Conservation (phyloP, 306 rosid species). For the Cucurbita ficifolia region DNA sequence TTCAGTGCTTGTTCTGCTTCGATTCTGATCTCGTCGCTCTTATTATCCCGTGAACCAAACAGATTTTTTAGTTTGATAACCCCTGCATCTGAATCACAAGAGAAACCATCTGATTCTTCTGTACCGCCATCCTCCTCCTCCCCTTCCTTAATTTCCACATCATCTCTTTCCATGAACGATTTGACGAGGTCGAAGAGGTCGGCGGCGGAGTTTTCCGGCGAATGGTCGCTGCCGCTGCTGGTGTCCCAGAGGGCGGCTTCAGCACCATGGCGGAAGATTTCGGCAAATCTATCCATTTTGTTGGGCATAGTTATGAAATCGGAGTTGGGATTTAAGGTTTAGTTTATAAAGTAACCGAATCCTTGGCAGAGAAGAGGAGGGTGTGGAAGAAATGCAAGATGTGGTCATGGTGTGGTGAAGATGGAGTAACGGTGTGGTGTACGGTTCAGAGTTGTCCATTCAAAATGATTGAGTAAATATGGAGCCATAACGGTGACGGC, state of each 20-base stretch:
- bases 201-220: conserved; percentile 29
- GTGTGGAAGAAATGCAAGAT: conserved; percentile 6
- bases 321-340: background rate
- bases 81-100: conserved; percentile 24
- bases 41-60: conserved; percentile 10
- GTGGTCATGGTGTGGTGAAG: background rate
- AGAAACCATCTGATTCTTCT: conserved; percentile 12
- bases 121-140: background rate
- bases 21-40: conserved; percentile 10
- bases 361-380: background rate
- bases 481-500: background rate
- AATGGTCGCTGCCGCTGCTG: conserved; percentile 83
- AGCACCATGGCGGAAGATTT: conserved; percentile 44
- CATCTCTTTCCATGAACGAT: conserved; percentile 52
- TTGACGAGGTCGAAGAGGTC: conserved; percentile 61
- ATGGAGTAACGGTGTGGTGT: background rate
- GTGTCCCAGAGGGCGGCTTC: conserved; percentile 42
- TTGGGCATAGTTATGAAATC: conserved; percentile 21
- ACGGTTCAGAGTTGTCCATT: background rate
- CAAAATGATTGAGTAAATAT: background rate
- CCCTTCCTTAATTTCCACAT: background rate
- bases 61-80: conserved; percentile 16
- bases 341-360: background rate
- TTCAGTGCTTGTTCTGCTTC: conserved; percentile 27
- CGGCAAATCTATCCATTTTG: conserved; percentile 52